Evolutionary conservation across 441 rosid species (phyloP), one percentile per base, ranked within the genome.

Genomic region (Arabidopsis hybrid): DNA sequence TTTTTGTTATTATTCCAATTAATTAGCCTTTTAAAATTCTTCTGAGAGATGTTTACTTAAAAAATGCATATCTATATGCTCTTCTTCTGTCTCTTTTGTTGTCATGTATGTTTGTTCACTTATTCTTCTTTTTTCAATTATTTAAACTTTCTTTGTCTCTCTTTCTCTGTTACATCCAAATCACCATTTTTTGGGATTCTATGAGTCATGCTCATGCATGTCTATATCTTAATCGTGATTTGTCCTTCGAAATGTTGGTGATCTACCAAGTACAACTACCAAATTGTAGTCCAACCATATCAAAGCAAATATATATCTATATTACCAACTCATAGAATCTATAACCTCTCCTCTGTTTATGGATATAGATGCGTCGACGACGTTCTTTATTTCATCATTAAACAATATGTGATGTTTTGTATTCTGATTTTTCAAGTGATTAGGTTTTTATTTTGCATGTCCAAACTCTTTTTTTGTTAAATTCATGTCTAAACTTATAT

Each of bases 281-380:
- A 70, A 69, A 18, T 26, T 50, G 67, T 29, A 60, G 67, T 60
- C 10, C 51, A 38, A 60, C 26, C 26, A 21, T 21, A 21, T 21
- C 26, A 21, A 21, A 21, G 26, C 26, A 21, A 21, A 21, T 21
- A 21, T 21, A 21, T 21, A 21, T 21, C 26, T 60, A 21, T 21
- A 35, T 2, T 52, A 51, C 40, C 67, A 29, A 50, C 21, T 49
- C 60, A 39, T 29, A 36, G 40, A 29, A 53, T 53, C 39, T 29
- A 29, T 9, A 39, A 40, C 61, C 61, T 61, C 61, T 71, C 52
- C 42, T 71, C 47, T 61, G 12, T 51, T 51, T 50, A 71, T 60
- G 67, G 60, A 60, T 71, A 71, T 39, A 29, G 52, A 39, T 71
- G 60, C 34, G 3, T 60, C 51, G 14, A 71, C 68, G 61, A 45